A percentile compares a stretch with the other conserved stretches of the same genome.
phyloP scores from a whole-genome alignment of 768 basidiomycete species.

The Phlegmacium glaucopus region DNA sequence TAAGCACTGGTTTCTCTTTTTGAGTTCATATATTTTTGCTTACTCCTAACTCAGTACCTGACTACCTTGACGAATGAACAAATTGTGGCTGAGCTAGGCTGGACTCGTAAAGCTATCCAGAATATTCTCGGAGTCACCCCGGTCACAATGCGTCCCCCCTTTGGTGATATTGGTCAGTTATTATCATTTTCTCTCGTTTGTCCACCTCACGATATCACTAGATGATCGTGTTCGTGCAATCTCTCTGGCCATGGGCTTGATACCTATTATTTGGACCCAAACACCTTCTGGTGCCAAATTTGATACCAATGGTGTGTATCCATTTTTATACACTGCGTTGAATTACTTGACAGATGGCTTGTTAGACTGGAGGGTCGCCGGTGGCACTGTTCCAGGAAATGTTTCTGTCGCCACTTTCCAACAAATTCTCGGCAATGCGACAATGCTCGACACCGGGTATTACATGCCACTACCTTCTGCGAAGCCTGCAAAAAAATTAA shows the following conservation, averaged over 20 bases:
- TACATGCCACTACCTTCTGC: conserved; percentile 7
- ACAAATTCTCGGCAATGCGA: conserved; percentile 67
- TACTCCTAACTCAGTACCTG: conserved; percentile 39
- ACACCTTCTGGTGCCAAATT: conserved; percentile 51
- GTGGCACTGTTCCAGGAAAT: conserved; percentile 64
- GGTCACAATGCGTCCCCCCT: conserved; percentile 77
- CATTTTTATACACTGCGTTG: background rate
- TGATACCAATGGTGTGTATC: conserved; percentile 65
- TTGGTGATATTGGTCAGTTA: conserved; percentile 66
- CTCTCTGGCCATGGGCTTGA: conserved; percentile 84
- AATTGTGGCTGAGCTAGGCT: conserved; percentile 91
- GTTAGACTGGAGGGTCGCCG: conserved; percentile 85
- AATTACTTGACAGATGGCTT: background rate
- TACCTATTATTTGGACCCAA: conserved; percentile 88
- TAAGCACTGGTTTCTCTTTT: conserved; percentile 20
- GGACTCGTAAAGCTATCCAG: conserved; percentile 86
- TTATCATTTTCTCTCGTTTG: background rate
- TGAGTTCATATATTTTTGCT: background rate
- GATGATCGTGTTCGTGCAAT: conserved; percentile 92
- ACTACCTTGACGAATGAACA: conserved; percentile 75
- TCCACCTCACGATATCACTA: conserved; percentile 1
- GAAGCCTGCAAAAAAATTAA: background rate
- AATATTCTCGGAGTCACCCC: conserved; percentile 72
- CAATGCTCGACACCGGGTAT: conserved; percentile 56
- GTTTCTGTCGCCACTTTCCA: conserved; percentile 68